phyloP scores from a whole-genome alignment of 371 early-diverging fungal species.

The Vittaforma corneae region DNA sequence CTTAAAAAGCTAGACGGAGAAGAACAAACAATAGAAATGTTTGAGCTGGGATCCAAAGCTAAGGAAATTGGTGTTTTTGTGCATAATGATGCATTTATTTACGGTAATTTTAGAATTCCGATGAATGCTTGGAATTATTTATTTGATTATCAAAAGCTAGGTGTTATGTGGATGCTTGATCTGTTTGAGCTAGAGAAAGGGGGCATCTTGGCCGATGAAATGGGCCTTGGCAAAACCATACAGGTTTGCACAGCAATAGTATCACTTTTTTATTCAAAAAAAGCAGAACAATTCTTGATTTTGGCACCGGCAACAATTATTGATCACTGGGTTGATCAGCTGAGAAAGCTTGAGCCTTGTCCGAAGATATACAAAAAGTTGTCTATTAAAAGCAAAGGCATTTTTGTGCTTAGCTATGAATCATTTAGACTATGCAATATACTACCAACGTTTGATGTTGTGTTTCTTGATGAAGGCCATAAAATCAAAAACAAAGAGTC shows the following conservation, averaged over 20 bases:
- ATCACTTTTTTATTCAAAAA: constrained; percentile 61
- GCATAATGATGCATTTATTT: neutral
- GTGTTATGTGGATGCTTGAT: constrained; percentile 79
- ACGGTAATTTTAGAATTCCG: constrained; percentile 49
- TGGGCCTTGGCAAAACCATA: constrained; percentile 89
- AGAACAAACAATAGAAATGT: constrained; percentile 65
- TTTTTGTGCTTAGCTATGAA: constrained; percentile 73
- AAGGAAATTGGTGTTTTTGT: constrained; percentile 66
- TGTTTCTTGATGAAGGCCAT: constrained; percentile 92
- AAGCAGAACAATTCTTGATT: constrained; percentile 63
- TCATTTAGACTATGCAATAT: constrained; percentile 70
- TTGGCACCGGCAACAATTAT: constrained; percentile 87
- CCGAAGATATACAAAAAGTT: too few relatives aligned
- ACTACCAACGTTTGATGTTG: constrained; percentile 73
- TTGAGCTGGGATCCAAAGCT: constrained; percentile 71
- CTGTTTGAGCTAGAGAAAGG: constrained; percentile 73
- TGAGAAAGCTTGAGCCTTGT: constrained; percentile 87
- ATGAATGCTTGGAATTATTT: constrained; percentile 70
- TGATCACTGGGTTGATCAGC: constrained; percentile 84
- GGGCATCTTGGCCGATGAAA: constrained; percentile 91
- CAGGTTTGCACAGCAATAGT: constrained; percentile 73
- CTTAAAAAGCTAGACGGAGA: constrained; percentile 68
- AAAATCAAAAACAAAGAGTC: constrained; percentile 85
- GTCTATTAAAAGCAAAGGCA: too few relatives aligned
- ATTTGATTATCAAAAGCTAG: constrained; percentile 79